These are phyloP conservation scores for Naganishia cerealis DNA, from an alignment of 1,284 basidiomycete species.

Conservation along the genomic window DNA sequence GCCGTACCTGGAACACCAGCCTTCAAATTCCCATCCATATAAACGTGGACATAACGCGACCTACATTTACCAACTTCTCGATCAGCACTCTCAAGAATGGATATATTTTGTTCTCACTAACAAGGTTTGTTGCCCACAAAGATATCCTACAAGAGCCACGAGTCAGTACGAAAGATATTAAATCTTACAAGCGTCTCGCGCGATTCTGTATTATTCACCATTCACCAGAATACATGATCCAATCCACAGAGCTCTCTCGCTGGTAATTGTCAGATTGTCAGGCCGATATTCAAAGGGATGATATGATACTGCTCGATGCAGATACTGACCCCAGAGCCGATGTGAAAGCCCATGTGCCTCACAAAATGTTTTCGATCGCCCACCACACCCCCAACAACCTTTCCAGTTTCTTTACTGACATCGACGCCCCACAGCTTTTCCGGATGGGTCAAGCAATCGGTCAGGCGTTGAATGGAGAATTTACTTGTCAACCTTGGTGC, in stretches of 20 bases:
- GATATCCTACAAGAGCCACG: slow-evolving; percentile 6
- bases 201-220: slow-evolving; percentile 15
- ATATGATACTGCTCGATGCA: neutral
- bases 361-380: slow-evolving; percentile 22
- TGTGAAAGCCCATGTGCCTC: slow-evolving; percentile 16
- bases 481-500: slow-evolving; percentile 29
- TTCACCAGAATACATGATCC: slow-evolving; percentile 31
- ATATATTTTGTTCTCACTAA: neutral
- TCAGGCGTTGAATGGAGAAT: slow-evolving; percentile 27
- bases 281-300: neutral
- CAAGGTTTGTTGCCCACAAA: slow-evolving; percentile 7
- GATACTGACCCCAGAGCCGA: slow-evolving; percentile 31
- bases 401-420: slow-evolving; percentile 5
- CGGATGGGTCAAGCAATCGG: slow-evolving; percentile 26
- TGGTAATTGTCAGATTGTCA: neutral
- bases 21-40: slow-evolving; percentile 30
- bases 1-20: slow-evolving; percentile 33
- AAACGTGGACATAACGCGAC: slow-evolving; percentile 9
- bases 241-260: slow-evolving; percentile 32
- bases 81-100: no score
- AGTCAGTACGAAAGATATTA: neutral
- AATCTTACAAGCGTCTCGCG: neutral
- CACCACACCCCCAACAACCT: slow-evolving; percentile 23
- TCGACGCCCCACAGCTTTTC: slow-evolving; percentile 30
- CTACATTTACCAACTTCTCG: neutral